Evolutionary conservation across 106 monocot species (phyloP), one percentile per base, ranked within the genome.

Genomic region (Allium sativum): DNA sequence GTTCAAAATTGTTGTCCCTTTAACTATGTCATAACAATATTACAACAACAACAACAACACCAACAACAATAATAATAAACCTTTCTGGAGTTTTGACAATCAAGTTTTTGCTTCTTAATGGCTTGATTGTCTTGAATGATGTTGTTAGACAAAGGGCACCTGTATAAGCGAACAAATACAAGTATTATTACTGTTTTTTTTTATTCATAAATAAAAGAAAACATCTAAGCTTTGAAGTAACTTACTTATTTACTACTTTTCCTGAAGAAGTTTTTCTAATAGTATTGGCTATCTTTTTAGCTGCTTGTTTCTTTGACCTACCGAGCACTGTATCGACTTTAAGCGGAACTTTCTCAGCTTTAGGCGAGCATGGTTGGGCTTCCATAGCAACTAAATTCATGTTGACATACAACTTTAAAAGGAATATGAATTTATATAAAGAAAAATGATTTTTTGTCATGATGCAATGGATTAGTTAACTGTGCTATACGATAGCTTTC

Each of bases 111-210:
- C 59, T 74, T 86, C 60, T 95, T 95, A 16, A 90, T 68, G 12
- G 90, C 86, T 65, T 90, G 90, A 64, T 95, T 90, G 54, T 95
- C 86, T 53, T 82, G 87, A 55, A 79, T 72, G 69, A 84, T 74
- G 18, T 95, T 84, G 73, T 6, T 68, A 18, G 43, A 50, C 73
- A 61, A 31, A 59, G 83, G 48, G 56, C 18, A 72, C 51, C 83
- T 80, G 44, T 42, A 52, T 17, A 73, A 73, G 22, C 61, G n/a
- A 51, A 42, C 18, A 41, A 45, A 21, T 51, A 10, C 0, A 8
- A 15, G 45, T 67, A 5, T 43, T 60, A 31, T 10, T 31, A 41
- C 2, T 43, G 60, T 8, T 13, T 40, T 52, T 8, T 14, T 44
- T 42, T 17, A 13, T 10, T 42, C 55, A 19, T 10, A 12, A 18